Conservation (phyloP, 441 rosid species). For the Adansonia rubrostipa region DNA sequence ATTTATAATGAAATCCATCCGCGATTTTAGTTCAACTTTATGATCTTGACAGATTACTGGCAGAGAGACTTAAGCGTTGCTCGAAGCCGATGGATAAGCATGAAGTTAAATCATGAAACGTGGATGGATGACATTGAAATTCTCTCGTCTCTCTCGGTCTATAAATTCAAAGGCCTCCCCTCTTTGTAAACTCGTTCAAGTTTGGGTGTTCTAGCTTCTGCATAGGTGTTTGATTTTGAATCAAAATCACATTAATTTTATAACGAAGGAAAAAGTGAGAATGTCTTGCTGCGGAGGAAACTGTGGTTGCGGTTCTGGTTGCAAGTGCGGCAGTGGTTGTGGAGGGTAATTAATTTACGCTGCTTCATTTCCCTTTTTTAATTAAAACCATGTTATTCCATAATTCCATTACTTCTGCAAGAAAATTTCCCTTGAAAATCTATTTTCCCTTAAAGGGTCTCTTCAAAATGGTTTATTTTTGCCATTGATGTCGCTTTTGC, state of each 20-base stretch:
- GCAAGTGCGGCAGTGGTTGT: constrained; percentile 65
- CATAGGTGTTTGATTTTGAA: background rate
- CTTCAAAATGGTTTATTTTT: background rate
- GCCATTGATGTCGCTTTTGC: background rate
- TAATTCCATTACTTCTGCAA: background rate
- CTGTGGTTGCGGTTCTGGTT: constrained; percentile 72
- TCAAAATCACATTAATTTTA: background rate
- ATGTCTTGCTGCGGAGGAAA: constrained; percentile 84
- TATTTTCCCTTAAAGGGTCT: background rate
- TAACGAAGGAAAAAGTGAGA: background rate
- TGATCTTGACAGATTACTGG: too few species aligned
- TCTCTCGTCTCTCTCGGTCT: constrained; percentile 23
- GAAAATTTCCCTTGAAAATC: background rate
- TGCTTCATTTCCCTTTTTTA: background rate
- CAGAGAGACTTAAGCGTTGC: too few species aligned
- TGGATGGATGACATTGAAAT: constrained; percentile 35
- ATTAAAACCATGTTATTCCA: background rate
- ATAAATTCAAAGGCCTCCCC: constrained; percentile 26
- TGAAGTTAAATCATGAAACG: constrained; percentile 31
- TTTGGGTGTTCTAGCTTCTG: too few species aligned
- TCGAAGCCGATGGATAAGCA: background rate
- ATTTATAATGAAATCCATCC: too few species aligned
- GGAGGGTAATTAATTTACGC: constrained; percentile 48
- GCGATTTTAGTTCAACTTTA: too few species aligned
- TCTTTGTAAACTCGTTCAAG: background rate